A percentile compares a stretch with the other conserved stretches of the same genome.
Conservation (phyloP, 2,329 filamentous ascomycete species). For the Colletotrichum higginsianum region DNA sequence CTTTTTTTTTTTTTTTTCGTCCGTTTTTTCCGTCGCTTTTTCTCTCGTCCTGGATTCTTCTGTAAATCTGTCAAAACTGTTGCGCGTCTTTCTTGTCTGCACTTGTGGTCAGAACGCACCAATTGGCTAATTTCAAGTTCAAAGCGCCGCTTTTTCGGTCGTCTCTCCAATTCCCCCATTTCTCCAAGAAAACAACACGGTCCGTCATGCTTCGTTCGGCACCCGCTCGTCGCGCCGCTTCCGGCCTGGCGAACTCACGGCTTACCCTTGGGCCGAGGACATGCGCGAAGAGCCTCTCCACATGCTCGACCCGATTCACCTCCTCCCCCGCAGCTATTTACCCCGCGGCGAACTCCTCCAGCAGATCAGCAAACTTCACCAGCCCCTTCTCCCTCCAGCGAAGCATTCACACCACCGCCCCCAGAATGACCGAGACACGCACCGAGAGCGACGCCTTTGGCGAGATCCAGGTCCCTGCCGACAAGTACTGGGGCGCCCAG, state of each 20-base stretch:
- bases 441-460: conserved; percentile 98
- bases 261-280: conserved; percentile 41
- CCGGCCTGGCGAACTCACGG: conserved; percentile 39
- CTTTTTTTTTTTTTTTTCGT: conserved; percentile 32
- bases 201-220: conserved; percentile 39
- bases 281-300: conserved; percentile 41
- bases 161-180: conserved; percentile 11
- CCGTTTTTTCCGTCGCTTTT: not conserved
- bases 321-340: conserved; percentile 39
- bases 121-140: conserved; percentile 24
- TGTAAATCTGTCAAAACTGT: conserved; percentile 10
- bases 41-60: not conserved
- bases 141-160: conserved; percentile 13
- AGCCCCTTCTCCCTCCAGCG: conserved; percentile 37
- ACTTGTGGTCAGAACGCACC: conserved; percentile 9
- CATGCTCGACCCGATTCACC: conserved; percentile 38
- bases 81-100: not conserved
- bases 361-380: conserved; percentile 29
- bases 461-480: conserved; percentile 89
- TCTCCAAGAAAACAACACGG: conserved; percentile 24
- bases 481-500: conserved; percentile 99
- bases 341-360: conserved; percentile 35
- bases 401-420: conserved; percentile 60
- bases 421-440: conserved; percentile 72
- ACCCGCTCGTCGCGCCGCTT: conserved; percentile 41